Base-by-base conservation (phyloP, 2,329 filamentous ascomycete species). In the Colletotrichum sp. region DNA sequence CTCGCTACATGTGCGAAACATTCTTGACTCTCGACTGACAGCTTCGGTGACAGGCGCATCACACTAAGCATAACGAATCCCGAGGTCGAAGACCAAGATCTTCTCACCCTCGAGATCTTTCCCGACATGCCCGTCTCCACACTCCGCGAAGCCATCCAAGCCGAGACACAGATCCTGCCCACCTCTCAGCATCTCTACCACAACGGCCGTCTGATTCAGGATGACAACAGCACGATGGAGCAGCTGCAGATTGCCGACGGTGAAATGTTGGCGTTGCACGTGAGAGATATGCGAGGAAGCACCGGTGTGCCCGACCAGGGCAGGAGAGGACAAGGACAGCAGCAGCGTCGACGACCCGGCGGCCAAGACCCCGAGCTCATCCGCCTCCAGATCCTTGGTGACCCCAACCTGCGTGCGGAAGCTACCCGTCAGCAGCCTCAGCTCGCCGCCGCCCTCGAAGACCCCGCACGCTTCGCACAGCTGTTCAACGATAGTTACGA, bases 181-280 rank as follows among this genome's bases (percentile, higher is more conserved):
- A 88, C 89, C 60, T 90, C 94, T 63, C 96, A 98, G 84, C 93
- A 95, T 82, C 93, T 99, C 82, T 98, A 97, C 86, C 94, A 96
- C 87, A 98, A 98, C 84, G 97, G 96, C 79, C 91, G 92, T 79
- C 91, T 96, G 57, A 92, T 99, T 71, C 72, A 77, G 52, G 93
- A 96, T 85, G 94, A 96, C 81, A 86, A 90, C 75, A 94, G 96
- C 84, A 98, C 96, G 5, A 91, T 99, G 82, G 92, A 96, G 79
- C 90, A 96, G 81, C 90, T 96, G 36, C 91, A 94, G 57, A 94
- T 99, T 80, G 91, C 89, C 65, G 95, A 99, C 86, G 95, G 95
- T 71, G 97, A 98, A 82, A 96, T 99, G 95, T 88, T 99, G 78
- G 95, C 95, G 34, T 91, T 99, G 79, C 94, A 98, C 83, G 94